Conservation (phyloP, 495 filamentous ascomycete species). For the Acidomyces sp. region DNA sequence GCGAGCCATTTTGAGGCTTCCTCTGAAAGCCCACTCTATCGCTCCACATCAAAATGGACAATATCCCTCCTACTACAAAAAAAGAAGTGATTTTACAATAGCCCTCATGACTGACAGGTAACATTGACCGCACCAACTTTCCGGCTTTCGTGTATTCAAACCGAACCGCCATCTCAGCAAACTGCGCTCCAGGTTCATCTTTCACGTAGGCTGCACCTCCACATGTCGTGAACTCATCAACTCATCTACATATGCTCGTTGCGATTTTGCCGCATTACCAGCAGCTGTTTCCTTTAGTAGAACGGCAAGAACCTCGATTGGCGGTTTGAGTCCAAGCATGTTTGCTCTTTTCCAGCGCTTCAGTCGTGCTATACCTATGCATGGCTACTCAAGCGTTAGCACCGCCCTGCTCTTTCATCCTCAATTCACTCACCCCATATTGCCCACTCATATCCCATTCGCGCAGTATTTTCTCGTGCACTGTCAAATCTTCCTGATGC, state of each 20-base stretch:
- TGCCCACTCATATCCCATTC: constrained; percentile 81
- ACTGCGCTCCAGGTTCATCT: too few relatives aligned
- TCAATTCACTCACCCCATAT: constrained; percentile 60
- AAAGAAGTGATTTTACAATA: too few relatives aligned
- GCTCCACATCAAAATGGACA: too few relatives aligned
- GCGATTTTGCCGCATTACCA: constrained; percentile 34
- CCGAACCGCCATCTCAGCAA: too few relatives aligned
- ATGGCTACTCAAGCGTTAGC: constrained; percentile 46
- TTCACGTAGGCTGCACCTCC: too few relatives aligned
- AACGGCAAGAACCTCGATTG: constrained; percentile 82
- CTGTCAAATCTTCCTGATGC: constrained; percentile 57
- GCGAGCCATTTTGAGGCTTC: too few relatives aligned
- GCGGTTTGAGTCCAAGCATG: constrained; percentile 63
- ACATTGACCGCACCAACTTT: too few relatives aligned
- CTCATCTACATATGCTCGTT: constrained; percentile 71
- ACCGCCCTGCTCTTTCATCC: background rate
- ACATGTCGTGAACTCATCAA: constrained; percentile 40
- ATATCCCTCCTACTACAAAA: too few relatives aligned
- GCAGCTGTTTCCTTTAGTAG: constrained; percentile 60
- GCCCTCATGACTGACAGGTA: too few relatives aligned
- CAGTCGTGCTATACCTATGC: constrained; percentile 67
- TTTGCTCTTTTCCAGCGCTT: constrained; percentile 85
- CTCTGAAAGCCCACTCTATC: too few relatives aligned
- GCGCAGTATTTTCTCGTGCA: constrained; percentile 72
- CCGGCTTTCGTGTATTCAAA: too few relatives aligned